Conservation (phyloP, 2,329 filamentous ascomycete species). For the Phaeosphaeriaceae sp. region DNA sequence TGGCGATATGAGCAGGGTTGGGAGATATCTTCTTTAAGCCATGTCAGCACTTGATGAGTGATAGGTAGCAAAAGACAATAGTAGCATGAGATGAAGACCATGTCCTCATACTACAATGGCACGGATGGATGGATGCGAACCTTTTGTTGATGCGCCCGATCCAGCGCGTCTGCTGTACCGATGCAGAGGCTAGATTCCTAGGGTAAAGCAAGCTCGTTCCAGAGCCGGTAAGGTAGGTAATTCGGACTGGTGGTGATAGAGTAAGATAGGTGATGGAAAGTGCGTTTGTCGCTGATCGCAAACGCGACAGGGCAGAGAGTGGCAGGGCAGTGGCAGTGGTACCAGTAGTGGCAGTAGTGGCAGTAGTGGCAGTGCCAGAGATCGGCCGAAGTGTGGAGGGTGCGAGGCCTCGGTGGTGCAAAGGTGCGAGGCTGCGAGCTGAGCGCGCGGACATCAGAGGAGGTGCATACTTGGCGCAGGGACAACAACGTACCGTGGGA, state of each 20-base stretch:
- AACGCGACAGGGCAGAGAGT: slow-evolving; percentile 4
- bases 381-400: slow-evolving; percentile 18
- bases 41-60: slow-evolving; percentile 12
- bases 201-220: slow-evolving; percentile 19
- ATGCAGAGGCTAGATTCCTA: slow-evolving; percentile 1
- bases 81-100: too few relatives aligned
- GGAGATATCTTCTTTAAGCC: slow-evolving; percentile 8
- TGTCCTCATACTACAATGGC: not conserved
- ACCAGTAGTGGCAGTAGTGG: too few relatives aligned
- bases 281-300: slow-evolving; percentile 5
- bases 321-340: not conserved
- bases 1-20: slow-evolving; percentile 22
- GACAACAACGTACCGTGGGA: not conserved
- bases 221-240: slow-evolving; percentile 12
- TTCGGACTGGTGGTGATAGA: slow-evolving; percentile 9
- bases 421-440: slow-evolving; percentile 24
- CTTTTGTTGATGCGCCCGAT: slow-evolving; percentile 25
- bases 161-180: slow-evolving; percentile 18
- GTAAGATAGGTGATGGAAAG: slow-evolving; percentile 13
- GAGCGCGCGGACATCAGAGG: slow-evolving; percentile 6
- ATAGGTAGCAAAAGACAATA: too few relatives aligned
- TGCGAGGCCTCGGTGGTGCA: slow-evolving; percentile 19
- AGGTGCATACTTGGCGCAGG: slow-evolving; percentile 1
- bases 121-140: slow-evolving; percentile 14
- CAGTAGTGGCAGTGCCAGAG: slow-evolving; percentile 7